Evolutionary conservation across 805 yeast genomes (phyloP).

Genomic region (Candida alai): DNA sequence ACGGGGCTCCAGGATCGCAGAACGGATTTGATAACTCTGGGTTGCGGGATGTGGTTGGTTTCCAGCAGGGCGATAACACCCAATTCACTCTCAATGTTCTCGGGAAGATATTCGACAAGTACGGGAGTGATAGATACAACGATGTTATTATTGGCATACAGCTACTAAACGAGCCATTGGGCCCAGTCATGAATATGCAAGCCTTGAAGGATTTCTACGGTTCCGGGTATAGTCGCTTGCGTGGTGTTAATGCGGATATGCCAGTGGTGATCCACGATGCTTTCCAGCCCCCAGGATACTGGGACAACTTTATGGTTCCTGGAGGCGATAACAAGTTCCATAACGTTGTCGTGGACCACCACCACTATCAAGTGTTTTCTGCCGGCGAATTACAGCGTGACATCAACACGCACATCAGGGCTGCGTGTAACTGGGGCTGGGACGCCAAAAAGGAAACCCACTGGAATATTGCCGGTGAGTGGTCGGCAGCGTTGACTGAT

Average conservation of each 20-base stretch:
- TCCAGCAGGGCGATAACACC: constrained; percentile 53
- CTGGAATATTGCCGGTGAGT: constrained; percentile 81
- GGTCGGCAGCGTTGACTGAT: constrained; percentile 88
- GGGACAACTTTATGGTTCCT: constrained; percentile 52
- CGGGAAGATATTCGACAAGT: constrained; percentile 51
- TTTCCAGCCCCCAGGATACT: constrained; percentile 55
- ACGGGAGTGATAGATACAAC: constrained; percentile 54
- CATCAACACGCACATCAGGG: constrained; percentile 56
- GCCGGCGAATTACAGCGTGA: constrained; percentile 52
- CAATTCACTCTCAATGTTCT: constrained; percentile 55
- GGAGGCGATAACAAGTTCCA: constrained; percentile 41
- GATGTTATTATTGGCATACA: constrained; percentile 82
- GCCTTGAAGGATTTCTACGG: constrained; percentile 54
- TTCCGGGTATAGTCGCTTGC: constrained; percentile 61
- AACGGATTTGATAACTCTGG: constrained; percentile 96
- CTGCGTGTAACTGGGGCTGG: constrained; percentile 29
- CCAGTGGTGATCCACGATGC: constrained; percentile 80
- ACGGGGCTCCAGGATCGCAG: constrained; percentile 93
- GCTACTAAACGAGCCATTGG: constrained; percentile 85
- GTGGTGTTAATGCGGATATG: constrained; percentile 49
- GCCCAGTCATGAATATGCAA: constrained; percentile 57
- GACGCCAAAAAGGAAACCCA: constrained; percentile 54
- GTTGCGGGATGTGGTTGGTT: constrained; percentile 55
- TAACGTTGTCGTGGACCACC: constrained; percentile 75
- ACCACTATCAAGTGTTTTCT: constrained; percentile 82